These are phyloP conservation scores for Furcasterigmium sp. DNA, from an alignment of 2,329 filamentous ascomycete genomes.

Conservation along the genomic window DNA sequence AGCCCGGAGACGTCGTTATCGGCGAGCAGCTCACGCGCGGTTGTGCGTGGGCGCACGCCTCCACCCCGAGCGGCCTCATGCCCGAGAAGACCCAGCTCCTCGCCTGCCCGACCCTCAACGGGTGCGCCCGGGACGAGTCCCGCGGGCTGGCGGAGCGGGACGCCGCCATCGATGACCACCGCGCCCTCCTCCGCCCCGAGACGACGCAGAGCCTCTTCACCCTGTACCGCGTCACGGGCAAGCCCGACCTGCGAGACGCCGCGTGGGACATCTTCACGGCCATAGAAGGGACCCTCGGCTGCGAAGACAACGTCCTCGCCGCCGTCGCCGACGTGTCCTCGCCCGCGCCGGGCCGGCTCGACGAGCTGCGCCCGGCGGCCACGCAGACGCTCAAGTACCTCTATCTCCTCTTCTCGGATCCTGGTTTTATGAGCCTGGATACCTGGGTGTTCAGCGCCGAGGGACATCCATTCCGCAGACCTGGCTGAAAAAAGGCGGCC, in stretches of 20 bases:
- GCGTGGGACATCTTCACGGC: conserved; percentile 75
- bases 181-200: conserved; percentile 71
- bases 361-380: conserved; percentile 80
- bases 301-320: conserved; percentile 49
- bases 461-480: conserved; percentile 20
- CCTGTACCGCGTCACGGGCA: conserved; percentile 74
- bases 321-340: conserved; percentile 51
- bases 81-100: conserved; percentile 41
- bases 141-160: background rate
- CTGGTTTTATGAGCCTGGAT: conserved; percentile 49
- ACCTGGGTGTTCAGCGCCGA: conserved; percentile 46
- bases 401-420: conserved; percentile 79
- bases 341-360: conserved; percentile 37
- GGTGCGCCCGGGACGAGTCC: background rate
- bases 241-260: conserved; percentile 66
- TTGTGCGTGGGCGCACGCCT: conserved; percentile 44
- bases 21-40: conserved; percentile 41
- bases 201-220: conserved; percentile 72
- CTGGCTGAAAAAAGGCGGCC: background rate
- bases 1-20: conserved; percentile 33
- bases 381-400: conserved; percentile 97
- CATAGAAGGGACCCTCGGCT: conserved; percentile 58
- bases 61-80: conserved; percentile 45
- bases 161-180: conserved; percentile 38
- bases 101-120: conserved; percentile 24